These are phyloP conservation scores for Nymphaea colorata DNA, from an alignment of 164 flowering plant species.

Conservation along the genomic window DNA sequence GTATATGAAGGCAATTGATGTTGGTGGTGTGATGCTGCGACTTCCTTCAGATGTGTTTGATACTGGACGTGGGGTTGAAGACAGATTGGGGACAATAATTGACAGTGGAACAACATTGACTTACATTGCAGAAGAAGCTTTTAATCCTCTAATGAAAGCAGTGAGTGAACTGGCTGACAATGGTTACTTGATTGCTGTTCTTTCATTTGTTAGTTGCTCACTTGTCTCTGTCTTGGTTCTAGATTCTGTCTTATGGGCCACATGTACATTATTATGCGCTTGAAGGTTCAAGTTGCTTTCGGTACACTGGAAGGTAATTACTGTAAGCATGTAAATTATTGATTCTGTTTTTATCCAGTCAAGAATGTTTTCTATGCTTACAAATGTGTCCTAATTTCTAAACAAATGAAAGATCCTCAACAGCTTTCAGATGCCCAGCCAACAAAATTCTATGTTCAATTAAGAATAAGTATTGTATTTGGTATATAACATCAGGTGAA, in stretches of 20 bases:
- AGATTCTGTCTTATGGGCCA: conserved; percentile 10
- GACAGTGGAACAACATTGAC: conserved; percentile 97
- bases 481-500: too few relatives aligned
- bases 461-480: too few relatives aligned
- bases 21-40: conserved; percentile 50
- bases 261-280: neutral
- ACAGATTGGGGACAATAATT: conserved; percentile 49
- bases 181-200: neutral
- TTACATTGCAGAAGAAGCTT: conserved; percentile 55
- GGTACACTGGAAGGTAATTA: conserved; percentile 8
- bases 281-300: conserved; percentile 7
- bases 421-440: too few relatives aligned
- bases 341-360: neutral
- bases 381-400: too few relatives aligned
- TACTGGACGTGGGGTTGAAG: conserved; percentile 13
- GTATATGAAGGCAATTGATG: conserved; percentile 53
- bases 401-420: too few relatives aligned
- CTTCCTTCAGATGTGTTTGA: conserved; percentile 59
- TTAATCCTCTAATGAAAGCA: conserved; percentile 24
- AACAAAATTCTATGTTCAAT: too few relatives aligned
- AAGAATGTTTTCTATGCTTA: neutral
- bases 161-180: neutral
- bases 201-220: neutral
- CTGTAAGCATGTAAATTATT: neutral
- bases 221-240: neutral